phyloP scores from a whole-genome alignment of 768 basidiomycete genomes.

The Suillus plorans region DNA sequence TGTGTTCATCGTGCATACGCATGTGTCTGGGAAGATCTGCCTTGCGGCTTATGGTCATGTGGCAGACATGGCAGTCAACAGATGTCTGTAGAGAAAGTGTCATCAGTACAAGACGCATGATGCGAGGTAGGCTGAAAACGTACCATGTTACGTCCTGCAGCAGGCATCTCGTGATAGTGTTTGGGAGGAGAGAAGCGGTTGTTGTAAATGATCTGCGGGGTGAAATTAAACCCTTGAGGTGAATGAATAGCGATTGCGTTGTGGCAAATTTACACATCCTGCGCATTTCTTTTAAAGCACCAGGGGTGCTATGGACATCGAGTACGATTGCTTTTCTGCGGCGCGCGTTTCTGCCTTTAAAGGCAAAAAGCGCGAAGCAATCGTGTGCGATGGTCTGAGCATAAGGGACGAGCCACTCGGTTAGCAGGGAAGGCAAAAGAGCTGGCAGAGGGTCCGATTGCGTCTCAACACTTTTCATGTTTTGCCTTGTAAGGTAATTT shows the following conservation, averaged over 20 bases:
- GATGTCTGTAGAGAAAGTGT: conserved; percentile 7
- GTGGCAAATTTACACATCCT: conserved; percentile 4
- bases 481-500: background rate
- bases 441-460: background rate
- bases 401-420: conserved; percentile 5
- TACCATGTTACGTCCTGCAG: background rate
- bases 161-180: background rate
- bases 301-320: conserved; percentile 18
- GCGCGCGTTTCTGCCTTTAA: conserved; percentile 17
- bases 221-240: background rate
- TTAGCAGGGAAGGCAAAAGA: background rate
- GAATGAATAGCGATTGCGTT: conserved; percentile 1
- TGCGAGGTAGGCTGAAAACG: background rate
- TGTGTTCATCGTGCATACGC: conserved; percentile 21
- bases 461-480: background rate
- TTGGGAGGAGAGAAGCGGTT: background rate
- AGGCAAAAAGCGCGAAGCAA: conserved; percentile 22
- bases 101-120: background rate
- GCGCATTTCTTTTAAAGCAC: conserved; percentile 21
- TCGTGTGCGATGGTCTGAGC: conserved; percentile 19
- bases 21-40: conserved; percentile 30
- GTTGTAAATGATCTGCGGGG: background rate
- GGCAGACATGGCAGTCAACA: conserved; percentile 16
- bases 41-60: conserved; percentile 18
- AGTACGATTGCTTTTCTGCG: conserved; percentile 27